phyloP scores from a whole-genome alignment of 2,329 filamentous ascomycete species.

The Fusarium protoensiforme region DNA sequence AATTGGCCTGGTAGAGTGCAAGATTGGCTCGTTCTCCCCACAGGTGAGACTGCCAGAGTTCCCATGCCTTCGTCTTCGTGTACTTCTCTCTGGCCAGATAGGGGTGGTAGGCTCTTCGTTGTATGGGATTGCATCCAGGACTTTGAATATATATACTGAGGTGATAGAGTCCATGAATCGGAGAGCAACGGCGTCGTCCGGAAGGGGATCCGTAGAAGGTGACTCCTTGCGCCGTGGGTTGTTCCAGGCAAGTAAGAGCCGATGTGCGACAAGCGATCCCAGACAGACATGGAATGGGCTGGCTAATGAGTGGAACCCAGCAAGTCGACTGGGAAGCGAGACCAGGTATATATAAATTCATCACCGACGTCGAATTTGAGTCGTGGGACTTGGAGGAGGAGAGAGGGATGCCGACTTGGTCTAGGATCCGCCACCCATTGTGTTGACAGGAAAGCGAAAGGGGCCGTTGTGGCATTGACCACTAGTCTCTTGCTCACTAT shows the following conservation, averaged over 20 bases:
- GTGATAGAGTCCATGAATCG: background rate
- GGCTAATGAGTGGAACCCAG: background rate
- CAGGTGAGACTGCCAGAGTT: too few relatives aligned
- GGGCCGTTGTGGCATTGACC: too few relatives aligned
- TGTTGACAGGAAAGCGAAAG: too few relatives aligned
- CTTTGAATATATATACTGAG: background rate
- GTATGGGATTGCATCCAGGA: background rate
- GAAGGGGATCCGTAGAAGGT: fast-evolving
- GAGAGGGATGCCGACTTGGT: background rate
- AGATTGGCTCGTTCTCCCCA: too few relatives aligned
- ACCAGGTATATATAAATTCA: background rate
- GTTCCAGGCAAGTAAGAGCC: background rate
- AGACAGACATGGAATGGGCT: background rate
- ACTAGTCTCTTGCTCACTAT: too few relatives aligned
- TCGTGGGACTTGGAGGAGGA: background rate
- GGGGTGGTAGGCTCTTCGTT: too few relatives aligned
- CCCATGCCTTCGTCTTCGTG: too few relatives aligned
- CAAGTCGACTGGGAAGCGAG: background rate
- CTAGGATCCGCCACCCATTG: background rate
- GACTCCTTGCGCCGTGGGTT: background rate
- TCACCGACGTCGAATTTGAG: background rate
- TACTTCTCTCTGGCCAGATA: too few relatives aligned
- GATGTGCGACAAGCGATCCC: background rate
- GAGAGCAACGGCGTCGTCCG: background rate
- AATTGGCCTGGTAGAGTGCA: too few relatives aligned